A percentile compares a stretch with the other conserved stretches of the same genome.
These are phyloP conservation scores for Fusarium avenaceum DNA, from an alignment of 2,329 filamentous ascomycete species.

Conservation along the genomic window DNA sequence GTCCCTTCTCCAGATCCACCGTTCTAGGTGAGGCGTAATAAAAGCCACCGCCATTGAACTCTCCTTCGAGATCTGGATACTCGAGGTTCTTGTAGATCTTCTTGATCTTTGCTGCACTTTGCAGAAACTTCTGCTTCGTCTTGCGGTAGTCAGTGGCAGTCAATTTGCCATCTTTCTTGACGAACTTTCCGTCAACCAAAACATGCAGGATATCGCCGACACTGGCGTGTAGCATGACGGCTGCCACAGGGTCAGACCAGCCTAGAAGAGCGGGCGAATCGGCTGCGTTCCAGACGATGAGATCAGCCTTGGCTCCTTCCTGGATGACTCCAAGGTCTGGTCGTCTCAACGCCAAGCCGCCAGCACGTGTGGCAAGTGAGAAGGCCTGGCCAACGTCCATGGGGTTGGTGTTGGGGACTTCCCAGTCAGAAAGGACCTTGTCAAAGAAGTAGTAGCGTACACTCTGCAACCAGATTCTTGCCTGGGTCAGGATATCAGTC, in stretches of 20 bases:
- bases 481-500: conserved; percentile 65
- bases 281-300: conserved; percentile 65
- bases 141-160: conserved; percentile 47
- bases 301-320: conserved; percentile 66
- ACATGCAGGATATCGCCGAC: conserved; percentile 67
- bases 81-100: conserved; percentile 44
- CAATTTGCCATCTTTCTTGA: conserved; percentile 60
- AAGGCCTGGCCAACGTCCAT: conserved; percentile 69
- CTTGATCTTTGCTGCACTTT: conserved; percentile 53
- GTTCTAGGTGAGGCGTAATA: conserved; percentile 4
- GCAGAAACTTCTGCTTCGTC: conserved; percentile 52
- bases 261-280: conserved; percentile 64
- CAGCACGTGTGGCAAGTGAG: conserved; percentile 65
- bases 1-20: conserved; percentile 8
- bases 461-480: conserved; percentile 66
- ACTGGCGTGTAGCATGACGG: conserved; percentile 67
- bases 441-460: conserved; percentile 57
- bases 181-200: conserved; percentile 55
- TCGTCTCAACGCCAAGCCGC: conserved; percentile 64
- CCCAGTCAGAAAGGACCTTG: conserved; percentile 56
- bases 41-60: conserved; percentile 31
- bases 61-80: conserved; percentile 46
- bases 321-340: conserved; percentile 64
- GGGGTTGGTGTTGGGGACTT: conserved; percentile 62
- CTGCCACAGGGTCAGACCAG: conserved; percentile 68